These are phyloP conservation scores for Perilla frutescens DNA, from an alignment of 257 asterid species.

Conservation along the genomic window DNA sequence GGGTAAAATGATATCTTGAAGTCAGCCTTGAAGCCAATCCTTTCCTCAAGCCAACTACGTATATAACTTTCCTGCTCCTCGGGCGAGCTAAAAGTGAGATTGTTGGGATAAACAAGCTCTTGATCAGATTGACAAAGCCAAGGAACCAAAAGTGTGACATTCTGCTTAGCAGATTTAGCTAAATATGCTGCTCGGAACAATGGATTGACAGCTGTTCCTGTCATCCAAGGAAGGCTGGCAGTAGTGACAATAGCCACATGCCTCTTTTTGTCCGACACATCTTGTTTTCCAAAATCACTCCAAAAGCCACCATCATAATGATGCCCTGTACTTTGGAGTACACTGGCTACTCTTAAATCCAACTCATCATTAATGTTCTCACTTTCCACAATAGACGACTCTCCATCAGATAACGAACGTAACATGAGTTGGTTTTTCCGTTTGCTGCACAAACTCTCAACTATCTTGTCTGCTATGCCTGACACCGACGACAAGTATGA, in stretches of 20 bases:
- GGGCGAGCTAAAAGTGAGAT: constrained; percentile 81
- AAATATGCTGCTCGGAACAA: constrained; percentile 96
- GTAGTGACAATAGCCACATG: constrained; percentile 97
- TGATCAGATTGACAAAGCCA: constrained; percentile 98
- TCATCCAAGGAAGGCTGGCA: constrained; percentile 99
- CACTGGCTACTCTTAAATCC: constrained; percentile 92
- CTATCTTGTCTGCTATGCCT: constrained; percentile 92
- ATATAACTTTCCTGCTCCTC: constrained; percentile 93
- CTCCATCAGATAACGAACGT: constrained; percentile 72
- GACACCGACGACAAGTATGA: constrained; percentile 39
- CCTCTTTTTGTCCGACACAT: constrained; percentile 65
- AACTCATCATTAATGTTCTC: constrained; percentile 72
- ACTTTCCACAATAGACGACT: constrained; percentile 67
- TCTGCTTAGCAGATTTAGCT: constrained; percentile 81
- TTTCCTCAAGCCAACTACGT: constrained; percentile 94
- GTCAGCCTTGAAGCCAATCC: constrained; percentile 90
- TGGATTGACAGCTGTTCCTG: constrained; percentile 98
- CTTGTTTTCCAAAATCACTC: constrained; percentile 64
- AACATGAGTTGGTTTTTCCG: constrained; percentile 69
- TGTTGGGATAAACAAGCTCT: constrained; percentile 92
- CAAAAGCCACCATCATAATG: constrained; percentile 88
- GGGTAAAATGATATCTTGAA: constrained; percentile 97
- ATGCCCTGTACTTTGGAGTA: constrained; percentile 94
- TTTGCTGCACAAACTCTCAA: constrained; percentile 89
- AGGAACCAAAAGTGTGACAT: constrained; percentile 94